Conservation (phyloP, 106 monocot genomes). For the Dendrobium catenatum region DNA sequence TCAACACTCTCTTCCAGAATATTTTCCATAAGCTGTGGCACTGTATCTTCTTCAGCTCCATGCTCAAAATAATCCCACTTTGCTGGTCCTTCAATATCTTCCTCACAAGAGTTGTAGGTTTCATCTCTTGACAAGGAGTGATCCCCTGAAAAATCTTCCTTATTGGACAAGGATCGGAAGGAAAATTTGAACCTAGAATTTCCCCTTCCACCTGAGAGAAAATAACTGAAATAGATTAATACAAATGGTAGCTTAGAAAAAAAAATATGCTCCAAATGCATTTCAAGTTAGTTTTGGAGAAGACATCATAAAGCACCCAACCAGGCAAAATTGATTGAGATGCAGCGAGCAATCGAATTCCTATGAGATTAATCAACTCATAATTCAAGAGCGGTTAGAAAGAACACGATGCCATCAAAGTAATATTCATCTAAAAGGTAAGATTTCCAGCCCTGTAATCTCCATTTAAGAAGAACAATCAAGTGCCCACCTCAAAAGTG, state of each 20-base stretch:
- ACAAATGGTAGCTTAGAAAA: background rate
- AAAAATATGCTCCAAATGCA: background rate
- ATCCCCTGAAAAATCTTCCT: background rate
- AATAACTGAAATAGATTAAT: background rate
- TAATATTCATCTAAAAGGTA: background rate
- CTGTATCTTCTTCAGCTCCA: background rate
- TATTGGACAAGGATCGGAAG: background rate
- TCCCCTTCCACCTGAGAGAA: conserved; percentile 1
- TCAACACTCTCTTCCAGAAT: background rate
- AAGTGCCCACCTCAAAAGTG: background rate
- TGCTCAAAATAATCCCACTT: background rate
- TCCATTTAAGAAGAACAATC: background rate
- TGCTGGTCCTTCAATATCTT: conserved; percentile 6
- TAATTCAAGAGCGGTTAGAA: background rate
- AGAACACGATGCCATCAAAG: background rate
- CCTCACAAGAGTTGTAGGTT: conserved; percentile 6
- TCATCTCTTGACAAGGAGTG: background rate
- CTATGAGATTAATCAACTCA: background rate
- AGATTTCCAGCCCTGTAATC: no score
- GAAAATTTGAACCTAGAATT: conserved; percentile 3
- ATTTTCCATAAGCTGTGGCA: background rate
- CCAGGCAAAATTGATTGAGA: background rate
- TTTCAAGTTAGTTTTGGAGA: background rate
- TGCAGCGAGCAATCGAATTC: background rate
- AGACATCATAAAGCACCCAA: background rate